A percentile compares a stretch with the other conserved stretches of the same genome.
Conservation (phyloP, 495 filamentous ascomycete genomes). For the Neurospora sp. region DNA sequence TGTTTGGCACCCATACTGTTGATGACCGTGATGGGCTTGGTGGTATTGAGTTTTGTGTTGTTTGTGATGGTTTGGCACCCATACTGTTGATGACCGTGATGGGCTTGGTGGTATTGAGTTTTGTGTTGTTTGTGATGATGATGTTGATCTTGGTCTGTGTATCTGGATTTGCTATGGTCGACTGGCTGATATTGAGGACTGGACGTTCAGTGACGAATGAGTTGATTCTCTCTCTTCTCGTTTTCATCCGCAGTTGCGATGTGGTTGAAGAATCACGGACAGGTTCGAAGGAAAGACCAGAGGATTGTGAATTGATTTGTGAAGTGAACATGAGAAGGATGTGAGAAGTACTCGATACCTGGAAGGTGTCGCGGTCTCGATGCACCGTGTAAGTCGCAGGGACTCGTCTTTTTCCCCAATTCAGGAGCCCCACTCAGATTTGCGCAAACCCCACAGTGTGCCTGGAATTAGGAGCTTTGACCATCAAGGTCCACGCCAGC, state of each 20-base stretch:
- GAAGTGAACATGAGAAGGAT: not conserved
- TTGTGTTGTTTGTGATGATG: not conserved
- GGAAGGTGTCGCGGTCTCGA: not conserved
- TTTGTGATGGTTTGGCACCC: conserved; percentile 1
- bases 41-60: not conserved
- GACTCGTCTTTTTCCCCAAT: not conserved
- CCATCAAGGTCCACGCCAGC: conserved; percentile 2
- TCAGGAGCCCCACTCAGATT: not conserved
- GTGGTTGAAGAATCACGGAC: not conserved
- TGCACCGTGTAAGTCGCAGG: not conserved
- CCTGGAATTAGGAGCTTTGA: conserved; percentile 5
- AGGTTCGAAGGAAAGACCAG: not conserved
- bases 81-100: not conserved
- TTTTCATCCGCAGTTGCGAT: not conserved
- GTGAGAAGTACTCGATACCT: not conserved
- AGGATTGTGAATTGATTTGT: not conserved
- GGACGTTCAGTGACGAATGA: not conserved
- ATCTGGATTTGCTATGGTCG: not conserved
- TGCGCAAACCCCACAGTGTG: not conserved
- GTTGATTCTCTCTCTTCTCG: not conserved
- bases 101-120: not conserved
- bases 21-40: not conserved
- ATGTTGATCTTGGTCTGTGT: not conserved
- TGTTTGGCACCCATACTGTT: conserved; percentile 5
- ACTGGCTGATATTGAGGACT: not conserved